Base-by-base conservation (phyloP, 2,329 filamentous ascomycete species). In the Colletotrichum shisoi region DNA sequence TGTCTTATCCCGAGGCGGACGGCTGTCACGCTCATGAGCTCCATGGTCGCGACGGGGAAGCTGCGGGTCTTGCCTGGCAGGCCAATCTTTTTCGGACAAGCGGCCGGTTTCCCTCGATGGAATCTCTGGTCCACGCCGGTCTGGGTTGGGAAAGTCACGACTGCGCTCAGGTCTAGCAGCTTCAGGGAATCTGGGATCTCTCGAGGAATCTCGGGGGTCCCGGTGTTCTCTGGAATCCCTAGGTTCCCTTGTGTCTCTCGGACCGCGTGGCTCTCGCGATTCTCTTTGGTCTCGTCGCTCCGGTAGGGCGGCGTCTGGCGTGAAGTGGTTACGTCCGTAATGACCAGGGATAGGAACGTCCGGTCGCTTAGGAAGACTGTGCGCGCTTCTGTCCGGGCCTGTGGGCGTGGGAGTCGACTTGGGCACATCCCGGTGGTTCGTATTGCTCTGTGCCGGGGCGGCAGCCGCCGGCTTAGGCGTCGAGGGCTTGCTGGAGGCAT, bases 271-370 rank as follows among this genome's bases (percentile, higher is more conserved):
- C 19, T 78, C 75, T 11, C 77, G 74, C 17, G 71, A 48, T 39
- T 79, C 78, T 48, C 76, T 74, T 27, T 54, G 19, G 24, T 75
- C 75, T 27, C 74, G 71, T 24, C 27, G 54, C 21, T 70, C 68
- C 15, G 64, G 61, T 37, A 71, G 70, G 34, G 74, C 73, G 51
- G 74, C 73, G 51, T 67, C 57, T 3, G 72, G 72, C 13, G 72
- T 68, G 44, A 80, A 83, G 40, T 83, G 79, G 57, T 84, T 83
- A 27, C 82, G 78, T 11, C 77, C 77, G 61, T 80, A 81, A 68
- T 82, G 81, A 2, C 80, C 79, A 0, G 82, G 82, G 52, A 85
- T 82, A 8, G 85, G 85, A 12, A 86, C 81, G 69, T 89, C 86
- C 17, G 87, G 87, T 62, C 86, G 81, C 61, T 78, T 87, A 1